These are phyloP conservation scores for Entophlyctis luteolus DNA, from an alignment of 192 early-diverging fungal species.

Conservation along the genomic window DNA sequence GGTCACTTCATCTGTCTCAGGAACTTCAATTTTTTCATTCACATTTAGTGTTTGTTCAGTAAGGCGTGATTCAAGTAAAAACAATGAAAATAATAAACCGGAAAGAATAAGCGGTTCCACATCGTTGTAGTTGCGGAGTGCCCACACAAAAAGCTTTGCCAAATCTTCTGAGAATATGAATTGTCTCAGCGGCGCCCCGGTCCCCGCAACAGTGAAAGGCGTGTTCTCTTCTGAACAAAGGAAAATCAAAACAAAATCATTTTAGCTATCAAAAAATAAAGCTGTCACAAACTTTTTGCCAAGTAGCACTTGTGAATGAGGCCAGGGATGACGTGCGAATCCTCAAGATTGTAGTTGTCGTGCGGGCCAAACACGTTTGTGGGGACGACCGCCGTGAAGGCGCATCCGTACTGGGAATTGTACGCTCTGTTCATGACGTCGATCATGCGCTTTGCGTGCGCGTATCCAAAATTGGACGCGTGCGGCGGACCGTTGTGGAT, in stretches of 20 bases:
- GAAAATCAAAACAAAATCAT: neutral
- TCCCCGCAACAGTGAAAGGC: slow-evolving; percentile 71
- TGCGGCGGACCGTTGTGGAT: slow-evolving; percentile 78
- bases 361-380: slow-evolving; percentile 80
- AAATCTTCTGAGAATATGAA: slow-evolving; percentile 81
- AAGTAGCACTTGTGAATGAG: slow-evolving; percentile 79
- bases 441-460: slow-evolving; percentile 78
- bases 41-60: too few species aligned
- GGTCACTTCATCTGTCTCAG: slow-evolving; percentile 71
- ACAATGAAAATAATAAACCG: too few species aligned
- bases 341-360: slow-evolving; percentile 75
- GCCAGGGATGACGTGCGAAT: slow-evolving; percentile 76
- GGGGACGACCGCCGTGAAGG: slow-evolving; percentile 77
- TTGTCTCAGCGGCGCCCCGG: slow-evolving; percentile 73
- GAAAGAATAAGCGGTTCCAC: slow-evolving; percentile 78
- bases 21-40: slow-evolving; percentile 48
- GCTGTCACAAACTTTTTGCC: slow-evolving; percentile 62
- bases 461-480: slow-evolving; percentile 77
- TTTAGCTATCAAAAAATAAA: neutral
- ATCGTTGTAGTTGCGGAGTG: slow-evolving; percentile 73
- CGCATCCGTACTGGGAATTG: slow-evolving; percentile 71
- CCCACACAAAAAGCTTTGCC: slow-evolving; percentile 76
- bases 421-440: slow-evolving; percentile 81
- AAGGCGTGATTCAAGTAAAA: too few species aligned
- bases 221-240: slow-evolving; percentile 56